Conservation (phyloP, 176 grass and related monocot species). For the Secale cereale region DNA sequence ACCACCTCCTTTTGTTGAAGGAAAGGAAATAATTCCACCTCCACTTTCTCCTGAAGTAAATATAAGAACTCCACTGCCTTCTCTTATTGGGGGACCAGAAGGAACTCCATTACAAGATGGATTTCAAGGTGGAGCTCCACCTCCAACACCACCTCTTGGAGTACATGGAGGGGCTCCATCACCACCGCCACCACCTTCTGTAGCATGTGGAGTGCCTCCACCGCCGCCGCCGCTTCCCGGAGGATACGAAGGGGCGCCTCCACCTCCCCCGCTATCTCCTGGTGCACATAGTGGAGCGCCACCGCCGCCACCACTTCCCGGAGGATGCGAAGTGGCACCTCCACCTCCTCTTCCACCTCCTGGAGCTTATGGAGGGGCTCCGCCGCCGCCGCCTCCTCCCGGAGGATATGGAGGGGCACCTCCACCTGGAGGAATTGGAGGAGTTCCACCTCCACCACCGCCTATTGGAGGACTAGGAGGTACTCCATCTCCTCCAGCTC, state of each 20-base stretch:
- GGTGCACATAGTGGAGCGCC: background rate
- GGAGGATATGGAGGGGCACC: constrained; percentile 4
- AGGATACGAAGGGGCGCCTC: background rate
- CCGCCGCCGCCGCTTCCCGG: background rate
- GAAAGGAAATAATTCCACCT: constrained; percentile 3
- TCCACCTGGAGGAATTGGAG: constrained; percentile 11
- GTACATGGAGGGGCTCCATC: background rate
- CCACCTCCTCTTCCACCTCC: constrained; percentile 13
- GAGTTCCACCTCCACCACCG: constrained; percentile 29
- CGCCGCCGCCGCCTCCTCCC: background rate
- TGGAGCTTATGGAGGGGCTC: background rate
- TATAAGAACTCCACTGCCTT: constrained; percentile 13
- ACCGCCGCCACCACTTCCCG: background rate
- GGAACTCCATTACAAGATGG: background rate
- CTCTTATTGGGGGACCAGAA: background rate
- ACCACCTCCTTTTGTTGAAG: background rate
- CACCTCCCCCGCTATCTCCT: background rate
- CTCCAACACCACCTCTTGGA: background rate
- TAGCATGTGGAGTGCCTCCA: background rate
- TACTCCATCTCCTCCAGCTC: constrained; percentile 25
- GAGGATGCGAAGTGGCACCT: background rate
- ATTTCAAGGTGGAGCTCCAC: constrained; percentile 25
- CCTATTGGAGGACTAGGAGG: constrained; percentile 13
- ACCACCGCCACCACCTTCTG: background rate
- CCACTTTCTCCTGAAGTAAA: background rate